Evolutionary conservation across 1,284 basidiomycete species (phyloP).

Genomic region (Cronartium quercuum): DNA sequence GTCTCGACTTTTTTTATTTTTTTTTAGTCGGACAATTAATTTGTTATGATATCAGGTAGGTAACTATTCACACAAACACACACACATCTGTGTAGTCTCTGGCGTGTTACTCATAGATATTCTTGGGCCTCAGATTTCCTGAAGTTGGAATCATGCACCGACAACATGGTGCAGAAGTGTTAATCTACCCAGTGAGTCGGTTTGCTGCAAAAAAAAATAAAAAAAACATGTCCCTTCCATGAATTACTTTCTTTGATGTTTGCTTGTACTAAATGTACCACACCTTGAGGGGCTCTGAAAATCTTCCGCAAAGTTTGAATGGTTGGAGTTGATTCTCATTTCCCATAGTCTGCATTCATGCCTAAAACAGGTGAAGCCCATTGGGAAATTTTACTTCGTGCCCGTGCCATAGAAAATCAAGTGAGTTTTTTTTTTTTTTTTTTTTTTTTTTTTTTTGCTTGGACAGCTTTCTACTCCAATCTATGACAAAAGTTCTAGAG

Average conservation of each 20-base stretch:
- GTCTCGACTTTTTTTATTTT: not conserved
- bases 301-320: conserved; percentile 43
- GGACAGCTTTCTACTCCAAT: not conserved
- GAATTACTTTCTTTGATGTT: not conserved
- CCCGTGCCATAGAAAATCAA: conserved; percentile 48
- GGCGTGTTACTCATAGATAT: not conserved
- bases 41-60: conserved; percentile 35
- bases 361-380: conserved; percentile 48
- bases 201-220: too few relatives aligned
- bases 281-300: conserved; percentile 27
- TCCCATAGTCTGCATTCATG: conserved; percentile 48
- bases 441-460: not conserved
- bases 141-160: conserved; percentile 41
- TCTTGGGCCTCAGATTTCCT: not conserved
- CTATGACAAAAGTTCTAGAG: not conserved
- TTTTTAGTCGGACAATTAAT: conserved; percentile 27
- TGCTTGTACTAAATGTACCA: not conserved
- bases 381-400: conserved; percentile 46
- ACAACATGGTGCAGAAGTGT: conserved; percentile 44
- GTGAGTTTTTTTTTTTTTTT: not conserved
- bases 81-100: not conserved
- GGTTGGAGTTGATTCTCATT: conserved; percentile 40
- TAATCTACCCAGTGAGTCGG: conserved; percentile 14
- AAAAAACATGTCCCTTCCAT: too few relatives aligned
- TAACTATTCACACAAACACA: not conserved